phyloP scores from a whole-genome alignment of 1,284 basidiomycete genomes.

The Microbotryomycetes sp. region DNA sequence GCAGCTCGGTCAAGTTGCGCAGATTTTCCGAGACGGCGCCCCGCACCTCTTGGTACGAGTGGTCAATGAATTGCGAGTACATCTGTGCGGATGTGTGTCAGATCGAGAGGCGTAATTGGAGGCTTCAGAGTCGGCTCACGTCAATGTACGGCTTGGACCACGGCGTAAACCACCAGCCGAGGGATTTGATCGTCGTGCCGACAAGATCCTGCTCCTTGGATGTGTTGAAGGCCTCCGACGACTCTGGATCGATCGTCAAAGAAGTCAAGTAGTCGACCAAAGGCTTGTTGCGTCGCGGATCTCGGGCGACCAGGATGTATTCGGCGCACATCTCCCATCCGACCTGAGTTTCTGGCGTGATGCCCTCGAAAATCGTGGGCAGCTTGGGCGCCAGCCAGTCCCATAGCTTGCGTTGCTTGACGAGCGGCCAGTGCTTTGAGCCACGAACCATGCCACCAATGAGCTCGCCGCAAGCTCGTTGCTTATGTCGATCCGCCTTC shows the following conservation, averaged over 20 bases:
- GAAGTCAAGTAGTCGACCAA: constrained; percentile 66
- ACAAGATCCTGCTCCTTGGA: constrained; percentile 33
- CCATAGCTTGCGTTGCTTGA: constrained; percentile 60
- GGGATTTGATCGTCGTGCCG: constrained; percentile 31
- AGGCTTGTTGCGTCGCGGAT: constrained; percentile 73
- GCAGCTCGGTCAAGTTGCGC: constrained; percentile 40
- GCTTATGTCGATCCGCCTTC: constrained; percentile 73
- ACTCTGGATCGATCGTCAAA: constrained; percentile 32
- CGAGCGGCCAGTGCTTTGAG: constrained; percentile 80
- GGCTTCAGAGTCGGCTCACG: constrained; percentile 9
- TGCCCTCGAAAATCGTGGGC: constrained; percentile 57
- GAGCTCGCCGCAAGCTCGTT: constrained; percentile 82
- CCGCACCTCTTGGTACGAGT: constrained; percentile 41
- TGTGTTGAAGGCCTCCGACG: constrained; percentile 36
- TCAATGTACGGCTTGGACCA: constrained; percentile 61
- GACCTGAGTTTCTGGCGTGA: constrained; percentile 45
- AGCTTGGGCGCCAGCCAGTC: constrained; percentile 68
- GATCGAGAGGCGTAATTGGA: constrained; percentile 30
- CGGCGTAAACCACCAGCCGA: constrained; percentile 68
- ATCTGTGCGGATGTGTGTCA: too few relatives aligned
- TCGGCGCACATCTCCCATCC: constrained; percentile 44
- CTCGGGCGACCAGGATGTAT: constrained; percentile 60
- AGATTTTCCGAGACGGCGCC: constrained; percentile 42
- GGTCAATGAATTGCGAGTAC: constrained; percentile 37
- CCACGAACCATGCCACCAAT: constrained; percentile 59